Evolutionary conservation across 2,329 filamentous ascomycete species (phyloP), one percentile per base, ranked within the genome.

Genomic region (Magnaporthiopsis rhizophila): DNA sequence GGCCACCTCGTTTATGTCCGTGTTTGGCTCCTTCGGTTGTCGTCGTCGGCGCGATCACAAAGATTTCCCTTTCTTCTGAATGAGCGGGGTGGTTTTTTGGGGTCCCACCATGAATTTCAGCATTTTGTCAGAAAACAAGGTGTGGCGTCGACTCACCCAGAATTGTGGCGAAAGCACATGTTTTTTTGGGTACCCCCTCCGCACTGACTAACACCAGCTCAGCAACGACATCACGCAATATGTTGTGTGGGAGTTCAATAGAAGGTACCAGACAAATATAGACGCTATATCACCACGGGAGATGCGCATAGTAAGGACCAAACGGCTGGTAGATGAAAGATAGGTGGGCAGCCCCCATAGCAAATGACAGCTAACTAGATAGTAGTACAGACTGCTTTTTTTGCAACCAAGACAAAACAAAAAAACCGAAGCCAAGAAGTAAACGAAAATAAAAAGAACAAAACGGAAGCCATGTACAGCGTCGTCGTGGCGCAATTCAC

Each of bases 21-120:
- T 53, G 18, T 13, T 53, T 53, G 18, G 21, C 30, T 30, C 30
- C 30, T 13, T 24, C 8, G 45, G 45, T 53, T n/a, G 60, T 50
- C 60, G 60, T 62, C 26, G 60, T 62, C 26, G 57, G 45, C 45
- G 45, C 57, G 57, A 30, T 28, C 3, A 30, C 30, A 18, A 32
- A 58, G 24, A 32, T 53, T 53, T 53, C 45, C 18, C 45, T 53
- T 53, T 30, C 57, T 62, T 24, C 60, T 53, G 24, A 18, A 18
- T 24, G 38, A 50, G 60, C 45, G 60, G 60, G 60, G 60, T 62
- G 50, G 53, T 24, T 62, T 62, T 62, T 62, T 36, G 61, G 38
- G 45, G 61, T 62, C 61, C 61, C 61, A 62, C 61, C 61, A 62
- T 21, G 45, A 58, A 62, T 57, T 62, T 57, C 30, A 7, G 57